Conservation (phyloP, 352 stramenopile species). For the Phytopythium delawarense region DNA sequence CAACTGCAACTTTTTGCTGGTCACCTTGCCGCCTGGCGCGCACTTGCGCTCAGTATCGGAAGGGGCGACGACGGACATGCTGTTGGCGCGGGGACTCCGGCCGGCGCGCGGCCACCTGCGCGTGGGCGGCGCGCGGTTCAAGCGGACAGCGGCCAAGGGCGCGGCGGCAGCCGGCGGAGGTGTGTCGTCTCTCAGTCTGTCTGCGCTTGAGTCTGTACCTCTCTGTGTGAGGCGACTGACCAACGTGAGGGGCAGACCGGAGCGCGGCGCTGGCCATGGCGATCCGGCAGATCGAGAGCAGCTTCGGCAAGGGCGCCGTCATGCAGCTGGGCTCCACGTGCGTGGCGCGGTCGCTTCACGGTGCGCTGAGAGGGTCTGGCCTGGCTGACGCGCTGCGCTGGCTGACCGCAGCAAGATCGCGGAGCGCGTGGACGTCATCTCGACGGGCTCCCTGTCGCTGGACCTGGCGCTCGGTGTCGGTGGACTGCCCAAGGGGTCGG, state of each 20-base stretch:
- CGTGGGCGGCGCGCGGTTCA: conserved; percentile 21
- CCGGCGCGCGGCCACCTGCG: conserved; percentile 6
- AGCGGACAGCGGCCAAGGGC: conserved; percentile 29
- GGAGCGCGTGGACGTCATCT: conserved; percentile 92
- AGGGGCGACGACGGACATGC: neutral
- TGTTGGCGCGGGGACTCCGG: conserved; percentile 12
- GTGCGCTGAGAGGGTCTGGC: neutral
- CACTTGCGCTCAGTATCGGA: neutral
- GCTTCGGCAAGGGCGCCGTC: conserved; percentile 95
- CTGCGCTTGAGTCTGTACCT: neutral
- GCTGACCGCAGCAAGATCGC: conserved; percentile 57
- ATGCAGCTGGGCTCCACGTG: conserved; percentile 94
- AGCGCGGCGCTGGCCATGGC: conserved; percentile 91
- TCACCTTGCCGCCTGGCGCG: neutral
- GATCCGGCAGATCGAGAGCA: conserved; percentile 94
- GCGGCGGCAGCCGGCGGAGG: conserved; percentile 13
- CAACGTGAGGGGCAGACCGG: conserved; percentile 39
- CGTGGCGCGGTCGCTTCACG: neutral
- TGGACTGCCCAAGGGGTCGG: conserved; percentile 91
- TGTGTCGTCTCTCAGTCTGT: neutral
- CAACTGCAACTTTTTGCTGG: neutral
- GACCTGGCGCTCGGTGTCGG: conserved; percentile 89
- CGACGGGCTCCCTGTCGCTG: conserved; percentile 92
- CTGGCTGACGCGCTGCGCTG: neutral
- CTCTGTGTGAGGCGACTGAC: neutral